Conservation (phyloP, 345 rosid species). For the Rhizophora mangle region DNA sequence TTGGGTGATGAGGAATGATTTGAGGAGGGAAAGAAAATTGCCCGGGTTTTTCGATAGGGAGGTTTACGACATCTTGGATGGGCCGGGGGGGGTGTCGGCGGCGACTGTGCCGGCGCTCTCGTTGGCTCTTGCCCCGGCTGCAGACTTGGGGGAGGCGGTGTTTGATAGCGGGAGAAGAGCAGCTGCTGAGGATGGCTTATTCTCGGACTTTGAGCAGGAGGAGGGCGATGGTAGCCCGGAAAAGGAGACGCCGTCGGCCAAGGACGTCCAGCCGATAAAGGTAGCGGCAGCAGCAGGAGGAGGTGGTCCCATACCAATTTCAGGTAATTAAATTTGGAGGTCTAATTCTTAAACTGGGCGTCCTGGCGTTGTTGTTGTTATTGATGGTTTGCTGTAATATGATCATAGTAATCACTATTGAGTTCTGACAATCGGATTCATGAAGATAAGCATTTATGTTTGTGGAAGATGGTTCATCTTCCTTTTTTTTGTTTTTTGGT, state of each 20-base stretch:
- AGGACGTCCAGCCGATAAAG: slow-evolving; percentile 13
- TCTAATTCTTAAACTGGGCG: no score
- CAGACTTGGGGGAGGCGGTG: slow-evolving; percentile 45
- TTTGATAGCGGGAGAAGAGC: slow-evolving; percentile 70
- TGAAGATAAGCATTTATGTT: no score
- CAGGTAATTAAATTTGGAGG: slow-evolving; percentile 31
- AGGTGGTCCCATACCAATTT: slow-evolving; percentile 45
- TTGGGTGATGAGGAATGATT: slow-evolving; percentile 92
- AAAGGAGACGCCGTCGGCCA: slow-evolving; percentile 36
- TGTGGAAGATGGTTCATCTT: no score
- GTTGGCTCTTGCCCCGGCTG: slow-evolving; percentile 53
- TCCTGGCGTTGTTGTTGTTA: no score
- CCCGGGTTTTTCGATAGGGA: slow-evolving; percentile 95
- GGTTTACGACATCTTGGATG: slow-evolving; percentile 82
- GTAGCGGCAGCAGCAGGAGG: slow-evolving; percentile 35
- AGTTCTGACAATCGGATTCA: no score
- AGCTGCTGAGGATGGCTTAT: slow-evolving; percentile 62
- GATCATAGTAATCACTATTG: no score
- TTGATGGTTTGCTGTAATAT: no score
- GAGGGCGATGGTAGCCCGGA: slow-evolving; percentile 44
- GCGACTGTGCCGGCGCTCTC: slow-evolving; percentile 27
- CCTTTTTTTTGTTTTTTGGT: no score
- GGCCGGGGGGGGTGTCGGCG: slow-evolving; percentile 28
- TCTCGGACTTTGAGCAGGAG: slow-evolving; percentile 69
- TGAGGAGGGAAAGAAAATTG: slow-evolving; percentile 75